Evolutionary conservation across 2,329 filamentous ascomycete species (phyloP), one percentile per base, ranked within the genome.

Genomic region (Rosellinia necatrix): DNA sequence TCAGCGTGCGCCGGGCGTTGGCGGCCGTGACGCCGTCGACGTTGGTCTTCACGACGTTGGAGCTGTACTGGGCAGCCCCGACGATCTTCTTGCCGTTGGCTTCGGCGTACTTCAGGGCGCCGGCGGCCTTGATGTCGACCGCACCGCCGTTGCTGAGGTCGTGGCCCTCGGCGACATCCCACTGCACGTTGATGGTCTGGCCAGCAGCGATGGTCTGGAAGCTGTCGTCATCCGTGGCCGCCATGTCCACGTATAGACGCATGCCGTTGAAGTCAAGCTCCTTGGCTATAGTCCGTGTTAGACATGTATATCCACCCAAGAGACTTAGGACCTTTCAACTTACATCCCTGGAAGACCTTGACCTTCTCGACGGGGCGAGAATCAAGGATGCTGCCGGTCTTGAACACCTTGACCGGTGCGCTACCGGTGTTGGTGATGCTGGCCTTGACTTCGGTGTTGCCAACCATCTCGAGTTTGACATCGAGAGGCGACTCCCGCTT

Each of bases 1-100:
- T 68, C 56, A 81, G 78, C 13, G 78, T 72, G 15, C 76, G 76
- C 59, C 77, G 74, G 43, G 79, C 75, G 30, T 77, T 75, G 38
- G 77, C 76, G 6, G 86, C 85, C 34, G 78, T 68, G 13, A 71
- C 71, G 12, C 81, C 84, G 60, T 89, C 79, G 34, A 89, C 74
- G 2, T 76, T 72, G 56, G 86, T 74, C 43, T 75, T 76, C 38
- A 89, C 70, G 7, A 76, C 74, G 72, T 89, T 88, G 66, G 81
- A 84, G 46, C 76, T 72, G 72, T 81, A 89, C 9, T 78, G 68
- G 2, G 87, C 69, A 30, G 78, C 78, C 40, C 81, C 83, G 5
- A 78, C 69, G 30, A 89, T 76, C 25, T 78, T 72, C 32, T 76
- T 84, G n/a, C 76, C 78, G 64, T 78, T 74, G 34, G 73, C 73